Evolutionary conservation across 1,284 basidiomycete species (phyloP).

Genomic region (Sanguinoderma infundibulare): DNA sequence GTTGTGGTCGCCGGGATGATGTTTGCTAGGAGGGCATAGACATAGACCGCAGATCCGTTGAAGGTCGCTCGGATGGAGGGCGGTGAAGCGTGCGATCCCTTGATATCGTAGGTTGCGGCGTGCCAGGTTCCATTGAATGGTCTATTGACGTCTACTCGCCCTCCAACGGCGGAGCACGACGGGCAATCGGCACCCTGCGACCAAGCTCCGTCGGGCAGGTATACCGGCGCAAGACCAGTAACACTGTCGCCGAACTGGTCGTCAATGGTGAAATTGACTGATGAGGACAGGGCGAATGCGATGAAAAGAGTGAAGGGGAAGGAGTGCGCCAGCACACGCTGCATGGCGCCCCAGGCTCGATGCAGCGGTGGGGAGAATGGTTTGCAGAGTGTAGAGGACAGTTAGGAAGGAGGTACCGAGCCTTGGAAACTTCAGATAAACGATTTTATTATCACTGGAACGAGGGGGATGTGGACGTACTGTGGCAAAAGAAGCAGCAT

Average conservation of each 20-base stretch:
- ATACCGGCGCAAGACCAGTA: constrained; percentile 5
- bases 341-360: background rate
- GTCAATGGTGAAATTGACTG: constrained; percentile 11
- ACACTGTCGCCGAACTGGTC: constrained; percentile 7
- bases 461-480: background rate
- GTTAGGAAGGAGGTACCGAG: background rate
- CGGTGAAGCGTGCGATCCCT: background rate
- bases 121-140: constrained; percentile 4
- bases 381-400: background rate
- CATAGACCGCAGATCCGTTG: constrained; percentile 8
- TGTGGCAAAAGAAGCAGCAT: background rate
- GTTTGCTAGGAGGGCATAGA: constrained; percentile 10
- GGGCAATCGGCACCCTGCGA: constrained; percentile 7
- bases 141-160: background rate
- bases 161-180: background rate
- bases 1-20: background rate
- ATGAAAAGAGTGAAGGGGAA: background rate
- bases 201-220: constrained; percentile 7
- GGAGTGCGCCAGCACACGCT: background rate
- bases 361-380: background rate
- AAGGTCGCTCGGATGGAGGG: background rate
- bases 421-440: too few species aligned
- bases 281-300: background rate
- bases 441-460: too few species aligned
- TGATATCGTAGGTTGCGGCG: background rate